Conservation (phyloP, 495 filamentous ascomycete genomes). For the Penicillium ochrochloron region DNA sequence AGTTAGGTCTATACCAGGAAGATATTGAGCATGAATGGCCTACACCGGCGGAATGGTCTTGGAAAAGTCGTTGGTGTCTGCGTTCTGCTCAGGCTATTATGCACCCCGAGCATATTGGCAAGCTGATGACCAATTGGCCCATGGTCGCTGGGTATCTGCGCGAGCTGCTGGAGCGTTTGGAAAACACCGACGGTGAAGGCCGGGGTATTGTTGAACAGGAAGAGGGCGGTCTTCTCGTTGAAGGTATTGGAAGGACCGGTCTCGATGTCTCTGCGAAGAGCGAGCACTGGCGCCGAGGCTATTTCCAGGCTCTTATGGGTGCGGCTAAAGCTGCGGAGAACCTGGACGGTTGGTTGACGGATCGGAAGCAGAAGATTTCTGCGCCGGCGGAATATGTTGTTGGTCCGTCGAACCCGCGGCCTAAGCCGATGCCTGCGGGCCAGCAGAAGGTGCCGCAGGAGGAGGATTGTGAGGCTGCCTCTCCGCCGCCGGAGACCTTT, state of each 20-base stretch:
- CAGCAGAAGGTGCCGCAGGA: slow-evolving; percentile 64
- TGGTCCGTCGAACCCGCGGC: slow-evolving; percentile 81
- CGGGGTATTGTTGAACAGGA: slow-evolving; percentile 60
- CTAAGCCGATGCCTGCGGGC: slow-evolving; percentile 68
- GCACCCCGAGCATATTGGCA: slow-evolving; percentile 53
- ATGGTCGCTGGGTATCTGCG: slow-evolving; percentile 58
- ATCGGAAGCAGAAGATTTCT: slow-evolving; percentile 64
- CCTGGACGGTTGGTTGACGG: slow-evolving; percentile 74
- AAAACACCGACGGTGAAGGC: slow-evolving; percentile 69
- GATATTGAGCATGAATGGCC: slow-evolving; percentile 73
- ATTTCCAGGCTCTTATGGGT: slow-evolving; percentile 78
- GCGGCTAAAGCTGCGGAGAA: slow-evolving; percentile 77
- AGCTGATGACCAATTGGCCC: slow-evolving; percentile 67
- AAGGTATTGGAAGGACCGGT: slow-evolving; percentile 60
- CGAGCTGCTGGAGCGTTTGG: slow-evolving; percentile 61
- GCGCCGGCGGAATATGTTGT: slow-evolving; percentile 73
- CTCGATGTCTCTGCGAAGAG: slow-evolving; percentile 74
- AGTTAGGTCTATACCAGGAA: slow-evolving; percentile 67
- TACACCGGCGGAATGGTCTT: slow-evolving; percentile 75
- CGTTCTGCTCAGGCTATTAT: slow-evolving; percentile 61
- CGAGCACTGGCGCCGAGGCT: slow-evolving; percentile 81
- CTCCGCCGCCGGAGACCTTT: slow-evolving; percentile 66
- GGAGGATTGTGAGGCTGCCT: slow-evolving; percentile 69
- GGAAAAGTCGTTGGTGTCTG: slow-evolving; percentile 61
- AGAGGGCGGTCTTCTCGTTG: slow-evolving; percentile 59